Evolutionary conservation across 805 yeast species (phyloP), one percentile per base, ranked within the genome.

Genomic region (Torulaspora quercuum): DNA sequence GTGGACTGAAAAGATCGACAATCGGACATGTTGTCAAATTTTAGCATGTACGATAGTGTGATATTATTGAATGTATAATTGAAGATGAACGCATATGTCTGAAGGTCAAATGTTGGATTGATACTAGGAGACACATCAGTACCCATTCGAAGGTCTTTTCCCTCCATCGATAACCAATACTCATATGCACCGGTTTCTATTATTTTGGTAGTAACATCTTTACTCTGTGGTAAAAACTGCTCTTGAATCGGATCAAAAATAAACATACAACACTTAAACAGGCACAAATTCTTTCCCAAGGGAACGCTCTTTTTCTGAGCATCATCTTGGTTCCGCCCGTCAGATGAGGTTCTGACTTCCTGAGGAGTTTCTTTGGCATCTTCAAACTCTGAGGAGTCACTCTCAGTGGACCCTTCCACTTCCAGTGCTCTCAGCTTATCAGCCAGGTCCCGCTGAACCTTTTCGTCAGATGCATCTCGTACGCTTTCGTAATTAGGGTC

Each of bases 91-190:
- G 84, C 41, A 16, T 21, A 18, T 10, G 35, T 56, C 8, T 72
- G 77, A 43, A 67, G 70, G 52, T 80, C 77, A 54, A 84, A 80
- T n/a, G 73, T 68, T 2, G 92, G 86, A 51, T 73, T 78, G 60
- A 86, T 63, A 18, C 70, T 68, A 8, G 74, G 68, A 7, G 65
- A 54, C 14, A 82, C 55, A 3, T 54, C 55, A 4, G 69, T 57
- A 1, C 72, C 74, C 4, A 77, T 37, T 2, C 56, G 47, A 4
- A 53, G 49, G 2, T 50, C 42, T 1, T 52, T 39, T 4, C 59
- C 54, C 7, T 55, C 51, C 6, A 80, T 61, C 7, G 72, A 71
- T 22, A 87, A 55, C 63, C 75, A 69, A 51, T 65, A 84, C 18
- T 67, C 61, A 69, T 73, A 83, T 7, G 61, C 54, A 0, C 70